Base-by-base conservation (phyloP, 148 eudicot species). In the Bassia scoparia region DNA sequence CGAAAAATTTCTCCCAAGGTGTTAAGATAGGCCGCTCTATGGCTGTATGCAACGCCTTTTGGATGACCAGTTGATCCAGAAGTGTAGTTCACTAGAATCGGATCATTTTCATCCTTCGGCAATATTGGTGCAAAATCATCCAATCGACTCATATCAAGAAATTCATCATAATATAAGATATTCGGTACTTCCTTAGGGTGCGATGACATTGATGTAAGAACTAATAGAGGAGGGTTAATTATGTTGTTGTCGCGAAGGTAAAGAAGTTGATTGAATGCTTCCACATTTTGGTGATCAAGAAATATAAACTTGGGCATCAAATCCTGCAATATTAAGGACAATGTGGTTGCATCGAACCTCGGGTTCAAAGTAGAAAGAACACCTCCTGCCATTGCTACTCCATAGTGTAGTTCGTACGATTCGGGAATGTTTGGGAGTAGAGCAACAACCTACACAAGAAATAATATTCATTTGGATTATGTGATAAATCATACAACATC, bases 21-120 rank as follows among this genome's bases (percentile, higher is more conserved):
- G 35, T 76, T 69, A 3, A 76, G 35, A 30, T 76, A 76, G 18
- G 73, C 33, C 0, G 74, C 73, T 35, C 79, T 76, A 20, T 76
- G 74, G 18, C 79, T 76, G 37, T 76, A 76, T 17, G 49, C 74
- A 15, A 76, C 79, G 9, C 74, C 79, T 69, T 76, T 76, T 4
- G 74, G 74, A 3, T 49, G 71, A 20, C 79, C 79, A 0, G 79
- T 76, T 0, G 73, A 69, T 34, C 79, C 79, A 34, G 79, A 76
- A 7, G 79, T 76, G 41, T 69, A 69, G 61, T 27, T 76, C n/a
- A 76, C 74, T 63, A 76, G 23, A 37, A 76, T 76, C 0, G 79
- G 79, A 76, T 76, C 79, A 61, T 67, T 69, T 61, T 76, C 74
- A 17, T 69, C 8, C 37, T 76, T 61, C 16, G 68, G 79, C 68